Base-by-base conservation (phyloP, 257 asterid genomes). In the Phtheirospermum japonicum region DNA sequence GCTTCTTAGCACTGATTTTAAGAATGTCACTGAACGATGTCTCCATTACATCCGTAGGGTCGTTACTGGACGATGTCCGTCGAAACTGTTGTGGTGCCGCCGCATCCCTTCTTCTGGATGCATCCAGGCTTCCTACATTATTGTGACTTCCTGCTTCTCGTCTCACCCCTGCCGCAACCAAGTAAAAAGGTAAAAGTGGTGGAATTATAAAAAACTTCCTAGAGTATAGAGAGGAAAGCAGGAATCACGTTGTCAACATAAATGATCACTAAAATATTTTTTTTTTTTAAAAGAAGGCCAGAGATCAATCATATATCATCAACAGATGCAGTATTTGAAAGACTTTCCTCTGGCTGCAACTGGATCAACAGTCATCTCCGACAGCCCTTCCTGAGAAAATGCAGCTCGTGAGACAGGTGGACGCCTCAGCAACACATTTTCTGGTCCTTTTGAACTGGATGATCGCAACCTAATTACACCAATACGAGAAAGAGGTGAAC, bases 1-100 rank as follows among this genome's bases (percentile, higher is more conserved):
- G 73, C 78, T 83, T 89, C 83, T 77, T 85, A 30, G 75, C 70
- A 11, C 65, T 84, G 81, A 95, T 89, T 79, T 85, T 93, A 23
- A 93, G 94, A 95, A 93, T 89, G 81, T 93, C 99, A 40, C 96
- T 93, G 76, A 93, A 89, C 2, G 99, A 87, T 11, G 99, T 77
- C 71, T 89, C 97, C 13, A 85, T 53, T 18, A 83, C 91, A 63
- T 93, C 99, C 4, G 30, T 19, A 11, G 88, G 80, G 43, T 87
- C 97, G 46, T 83, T 74, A 64, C 82, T 77, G 13, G 97, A 89
- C 6, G 94, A 85, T 42, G 92, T 77, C 43, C 95, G 74, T 17
- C 90, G 65, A 57, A 82, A 93, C 23, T 85, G 94, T 23, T 23
- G 28, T 23, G n/a, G n/a, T n/a, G 61, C 23, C 18, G 18, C 49